Evolutionary conservation across 495 filamentous ascomycete genomes (phyloP).

Genomic region (Alectoria sarmentosa): DNA sequence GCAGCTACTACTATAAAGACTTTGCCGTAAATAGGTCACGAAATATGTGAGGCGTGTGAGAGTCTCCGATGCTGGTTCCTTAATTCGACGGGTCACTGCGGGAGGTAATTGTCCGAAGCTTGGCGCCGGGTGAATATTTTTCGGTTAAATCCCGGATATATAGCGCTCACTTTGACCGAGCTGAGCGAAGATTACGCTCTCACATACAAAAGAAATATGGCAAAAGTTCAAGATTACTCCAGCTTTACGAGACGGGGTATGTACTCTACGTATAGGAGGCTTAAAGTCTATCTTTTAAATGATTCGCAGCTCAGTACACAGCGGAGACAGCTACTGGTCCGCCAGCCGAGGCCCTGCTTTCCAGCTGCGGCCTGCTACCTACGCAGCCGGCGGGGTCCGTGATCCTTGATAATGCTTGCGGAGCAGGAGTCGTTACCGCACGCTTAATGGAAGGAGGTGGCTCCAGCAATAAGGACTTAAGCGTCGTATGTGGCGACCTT

Average conservation of each 20-base stretch:
- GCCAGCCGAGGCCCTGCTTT: constrained; percentile 4
- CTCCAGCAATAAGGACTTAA: constrained; percentile 24
- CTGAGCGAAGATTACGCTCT: no score
- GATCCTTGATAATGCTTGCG: constrained; percentile 39
- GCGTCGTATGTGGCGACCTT: constrained; percentile 36
- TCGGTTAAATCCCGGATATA: no score
- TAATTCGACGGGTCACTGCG: no score
- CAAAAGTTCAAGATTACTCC: constrained; percentile 11
- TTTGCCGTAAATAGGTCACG: no score
- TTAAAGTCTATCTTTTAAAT: not conserved
- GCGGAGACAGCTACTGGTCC: constrained; percentile 12
- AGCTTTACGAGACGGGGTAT: not conserved
- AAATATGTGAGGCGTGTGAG: no score
- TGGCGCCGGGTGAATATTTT: no score
- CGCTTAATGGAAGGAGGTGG: constrained; percentile 26
- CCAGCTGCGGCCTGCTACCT: not conserved
- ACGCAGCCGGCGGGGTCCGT: not conserved
- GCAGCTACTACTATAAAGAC: no score
- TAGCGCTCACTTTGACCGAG: not conserved
- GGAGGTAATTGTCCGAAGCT: no score
- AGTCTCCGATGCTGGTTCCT: no score
- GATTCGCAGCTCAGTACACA: constrained; percentile 20
- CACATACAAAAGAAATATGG: not conserved
- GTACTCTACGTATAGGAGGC: not conserved
- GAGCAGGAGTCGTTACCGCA: constrained; percentile 36